Evolutionary conservation across 805 yeast species (phyloP).

Genomic region (Cyberlindnera mycetangii): DNA sequence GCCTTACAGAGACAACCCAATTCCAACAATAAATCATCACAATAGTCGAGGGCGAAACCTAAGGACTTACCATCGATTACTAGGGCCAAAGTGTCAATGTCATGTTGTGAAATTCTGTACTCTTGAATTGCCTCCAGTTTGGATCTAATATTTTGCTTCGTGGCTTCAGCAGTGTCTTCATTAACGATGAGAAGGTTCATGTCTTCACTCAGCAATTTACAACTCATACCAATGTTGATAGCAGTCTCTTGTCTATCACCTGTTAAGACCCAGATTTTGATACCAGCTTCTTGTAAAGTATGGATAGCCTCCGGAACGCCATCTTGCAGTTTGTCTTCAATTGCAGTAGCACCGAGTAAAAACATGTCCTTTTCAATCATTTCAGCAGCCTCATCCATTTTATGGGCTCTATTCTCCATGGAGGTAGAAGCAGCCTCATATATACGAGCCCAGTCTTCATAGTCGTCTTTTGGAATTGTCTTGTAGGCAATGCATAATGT

Average conservation of each 20-base stretch:
- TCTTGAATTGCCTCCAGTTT: constrained; percentile 72
- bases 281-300: constrained; percentile 93
- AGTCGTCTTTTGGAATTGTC: constrained; percentile 76
- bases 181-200: constrained; percentile 90
- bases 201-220: constrained; percentile 89
- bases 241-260: constrained; percentile 99
- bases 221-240: constrained; percentile 96
- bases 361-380: constrained; percentile 76
- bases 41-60: constrained; percentile 79
- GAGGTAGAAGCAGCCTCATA: constrained; percentile 84
- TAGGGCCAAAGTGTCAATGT: constrained; percentile 76
- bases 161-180: constrained; percentile 79
- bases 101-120: constrained; percentile 63
- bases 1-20: constrained; percentile 89
- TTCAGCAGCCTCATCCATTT: constrained; percentile 87
- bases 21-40: constrained; percentile 74
- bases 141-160: constrained; percentile 64
- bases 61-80: constrained; percentile 94
- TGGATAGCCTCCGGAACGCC: constrained; percentile 98
- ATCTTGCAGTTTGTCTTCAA: constrained; percentile 95
- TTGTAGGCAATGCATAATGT: constrained; percentile 91
- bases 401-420: constrained; percentile 66
- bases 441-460: constrained; percentile 58
- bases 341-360: constrained; percentile 94
- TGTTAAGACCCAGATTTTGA: constrained; percentile 95